phyloP scores from a whole-genome alignment of 306 rosid species.

The Quercus aquifolioides region DNA sequence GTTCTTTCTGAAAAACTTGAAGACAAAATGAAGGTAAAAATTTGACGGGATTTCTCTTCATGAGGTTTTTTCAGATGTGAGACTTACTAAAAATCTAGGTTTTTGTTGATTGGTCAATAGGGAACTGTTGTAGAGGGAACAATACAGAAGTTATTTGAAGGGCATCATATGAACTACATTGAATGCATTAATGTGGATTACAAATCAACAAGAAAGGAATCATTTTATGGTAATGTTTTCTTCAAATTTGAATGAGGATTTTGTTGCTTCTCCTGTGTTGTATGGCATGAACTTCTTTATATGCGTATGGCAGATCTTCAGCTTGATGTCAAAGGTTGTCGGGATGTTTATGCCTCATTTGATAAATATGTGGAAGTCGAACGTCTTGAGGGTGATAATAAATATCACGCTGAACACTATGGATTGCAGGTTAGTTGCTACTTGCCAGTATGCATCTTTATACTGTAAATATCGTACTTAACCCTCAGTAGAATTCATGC shows the following conservation, averaged over 20 bases:
- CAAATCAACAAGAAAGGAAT: slow-evolving; percentile 96
- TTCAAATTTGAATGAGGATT: background rate
- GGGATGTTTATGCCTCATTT: slow-evolving; percentile 95
- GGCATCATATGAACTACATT: slow-evolving; percentile 97
- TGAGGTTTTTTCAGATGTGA: slow-evolving; percentile 8
- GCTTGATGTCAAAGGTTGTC: slow-evolving; percentile 98
- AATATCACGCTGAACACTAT: slow-evolving; percentile 91
- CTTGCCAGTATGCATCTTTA: slow-evolving; percentile 15
- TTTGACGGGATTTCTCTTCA: slow-evolving; percentile 12
- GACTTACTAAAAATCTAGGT: background rate
- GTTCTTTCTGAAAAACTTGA: slow-evolving; percentile 87
- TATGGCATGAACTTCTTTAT: slow-evolving; percentile 25
- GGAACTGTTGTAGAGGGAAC: slow-evolving; percentile 99
- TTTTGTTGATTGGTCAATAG: slow-evolving; percentile 35
- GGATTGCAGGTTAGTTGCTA: slow-evolving; percentile 85
- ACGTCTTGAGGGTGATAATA: slow-evolving; percentile 95
- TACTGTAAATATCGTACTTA: background rate
- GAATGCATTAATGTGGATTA: slow-evolving; percentile 99
- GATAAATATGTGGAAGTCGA: slow-evolving; percentile 99
- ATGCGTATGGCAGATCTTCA: slow-evolving; percentile 72
- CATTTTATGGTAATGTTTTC: slow-evolving; percentile 77
- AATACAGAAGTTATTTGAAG: slow-evolving; percentile 95
- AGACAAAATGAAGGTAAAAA: slow-evolving; percentile 81
- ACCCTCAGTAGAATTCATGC: background rate
- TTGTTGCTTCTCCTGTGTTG: slow-evolving; percentile 10